Evolutionary conservation across 2,329 filamentous ascomycete genomes (phyloP).

Genomic region (Didymella lethalis): DNA sequence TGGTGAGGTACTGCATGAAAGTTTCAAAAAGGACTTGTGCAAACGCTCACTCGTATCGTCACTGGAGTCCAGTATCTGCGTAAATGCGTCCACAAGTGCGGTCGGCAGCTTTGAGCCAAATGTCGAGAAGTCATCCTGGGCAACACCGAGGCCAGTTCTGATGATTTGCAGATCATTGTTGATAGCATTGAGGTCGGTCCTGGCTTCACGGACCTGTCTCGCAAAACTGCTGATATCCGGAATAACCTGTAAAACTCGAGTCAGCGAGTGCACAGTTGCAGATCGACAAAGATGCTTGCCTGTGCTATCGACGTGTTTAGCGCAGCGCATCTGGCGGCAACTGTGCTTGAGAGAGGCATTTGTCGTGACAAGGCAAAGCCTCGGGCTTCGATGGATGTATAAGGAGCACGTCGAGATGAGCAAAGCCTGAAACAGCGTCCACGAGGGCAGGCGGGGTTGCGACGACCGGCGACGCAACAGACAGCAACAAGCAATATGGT

Average conservation of each 20-base stretch:
- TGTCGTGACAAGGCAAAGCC: slow-evolving; percentile 17
- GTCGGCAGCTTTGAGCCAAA: slow-evolving; percentile 29
- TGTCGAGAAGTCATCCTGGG: slow-evolving; percentile 43
- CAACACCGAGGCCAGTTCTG: slow-evolving; percentile 42
- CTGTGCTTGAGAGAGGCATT: slow-evolving; percentile 40
- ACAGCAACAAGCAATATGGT: slow-evolving; percentile 24
- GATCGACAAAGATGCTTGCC: slow-evolving; percentile 30
- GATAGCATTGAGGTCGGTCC: slow-evolving; percentile 45
- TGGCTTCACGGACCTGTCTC: slow-evolving; percentile 42
- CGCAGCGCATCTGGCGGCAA: slow-evolving; percentile 46
- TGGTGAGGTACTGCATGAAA: slow-evolving; percentile 35
- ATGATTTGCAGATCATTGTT: slow-evolving; percentile 44
- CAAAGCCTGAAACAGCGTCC: slow-evolving; percentile 20
- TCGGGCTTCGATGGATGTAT: slow-evolving; percentile 13
- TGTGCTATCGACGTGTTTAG: slow-evolving; percentile 42
- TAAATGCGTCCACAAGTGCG: slow-evolving; percentile 36
- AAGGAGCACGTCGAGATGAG: slow-evolving; percentile 19
- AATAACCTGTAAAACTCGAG: slow-evolving; percentile 35
- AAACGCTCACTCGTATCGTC: slow-evolving; percentile 37
- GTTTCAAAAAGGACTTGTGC: slow-evolving; percentile 41
- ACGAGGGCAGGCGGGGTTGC: slow-evolving; percentile 15
- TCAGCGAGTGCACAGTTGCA: slow-evolving; percentile 24
- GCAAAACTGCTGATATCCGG: slow-evolving; percentile 42
- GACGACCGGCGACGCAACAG: slow-evolving; percentile 16
- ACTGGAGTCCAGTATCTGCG: slow-evolving; percentile 43